These are phyloP conservation scores for Debaryomyces coudertii DNA, from an alignment of 1,139 yeast genomes.

Conservation along the genomic window DNA sequence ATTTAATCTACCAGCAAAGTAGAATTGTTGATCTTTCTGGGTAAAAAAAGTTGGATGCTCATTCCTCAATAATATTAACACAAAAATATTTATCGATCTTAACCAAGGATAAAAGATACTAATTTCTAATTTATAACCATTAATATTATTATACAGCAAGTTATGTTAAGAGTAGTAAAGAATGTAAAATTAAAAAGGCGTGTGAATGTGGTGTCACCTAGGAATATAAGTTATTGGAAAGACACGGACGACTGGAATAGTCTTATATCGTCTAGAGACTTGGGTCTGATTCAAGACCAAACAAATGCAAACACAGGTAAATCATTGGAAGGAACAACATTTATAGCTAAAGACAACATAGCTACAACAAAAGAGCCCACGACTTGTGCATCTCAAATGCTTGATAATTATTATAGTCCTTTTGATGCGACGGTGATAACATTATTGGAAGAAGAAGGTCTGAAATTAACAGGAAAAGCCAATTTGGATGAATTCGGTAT, in stretches of 20 bases:
- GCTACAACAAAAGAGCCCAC: constrained; percentile 66
- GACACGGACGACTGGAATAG: constrained; percentile 10
- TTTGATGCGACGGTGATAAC: constrained; percentile 75
- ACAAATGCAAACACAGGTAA: not conserved
- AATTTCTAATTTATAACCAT: not conserved
- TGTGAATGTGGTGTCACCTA: not conserved
- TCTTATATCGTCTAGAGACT: constrained; percentile 4
- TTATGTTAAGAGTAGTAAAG: not conserved
- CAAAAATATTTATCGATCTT: not conserved
- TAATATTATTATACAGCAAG: not conserved
- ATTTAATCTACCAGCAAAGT: not conserved
- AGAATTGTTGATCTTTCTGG: not conserved
- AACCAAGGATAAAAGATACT: not conserved
- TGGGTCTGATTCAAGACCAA: not conserved
- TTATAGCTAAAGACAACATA: constrained; percentile 70
- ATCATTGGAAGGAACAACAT: constrained; percentile 15
- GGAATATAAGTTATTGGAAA: not conserved
- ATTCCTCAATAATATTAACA: constrained; percentile 10
- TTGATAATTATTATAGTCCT: constrained; percentile 68
- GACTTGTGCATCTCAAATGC: constrained; percentile 73
- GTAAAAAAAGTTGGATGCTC: not conserved
- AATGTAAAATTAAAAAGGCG: not conserved
- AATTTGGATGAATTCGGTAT: constrained; percentile 97
- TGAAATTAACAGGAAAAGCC: constrained; percentile 73
- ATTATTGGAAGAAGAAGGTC: constrained; percentile 56